Evolutionary conservation across 768 basidiomycete genomes (phyloP), one percentile per base, ranked within the genome.

Genomic region (Kondoa subrosea): DNA sequence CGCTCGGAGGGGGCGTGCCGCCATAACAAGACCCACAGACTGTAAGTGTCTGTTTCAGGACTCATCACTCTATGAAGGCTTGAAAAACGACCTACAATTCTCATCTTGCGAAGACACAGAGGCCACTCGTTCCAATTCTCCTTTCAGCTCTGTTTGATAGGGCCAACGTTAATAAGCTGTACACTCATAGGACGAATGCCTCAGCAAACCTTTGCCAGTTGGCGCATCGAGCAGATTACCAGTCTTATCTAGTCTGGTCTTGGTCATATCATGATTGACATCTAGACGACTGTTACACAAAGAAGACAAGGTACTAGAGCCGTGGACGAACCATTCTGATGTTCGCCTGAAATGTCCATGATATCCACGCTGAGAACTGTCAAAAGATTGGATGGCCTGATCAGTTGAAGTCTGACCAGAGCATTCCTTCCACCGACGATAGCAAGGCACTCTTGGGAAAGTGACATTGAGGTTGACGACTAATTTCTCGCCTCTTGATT

Each of bases 11-110:
- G 1, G 90, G 87, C 65, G 82, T 83, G 29, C 83, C 95, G 67
- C 95, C 95, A 72, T 88, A 99, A 78, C 95, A 99, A 3, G 91
- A 93, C 2, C 95, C 95, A 78, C 93, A 97, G 76, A 90, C 92
- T 68, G 80, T 81, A 0, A 78, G 77, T 15, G n/a, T n/a, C n/a
- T 34, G 2, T 0, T 14, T n/a, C n/a, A n/a, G n/a, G n/a, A n/a
- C n/a, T n/a, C n/a, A 56, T 56, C 56, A n/a, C n/a, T n/a, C n/a
- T n/a, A n/a, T n/a, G n/a, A n/a, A n/a, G n/a, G n/a, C n/a, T n/a
- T 58, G 65, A 2, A 16, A 26, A 31, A 33, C 15, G 21, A 68
- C 72, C 31, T 34, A 73, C 74, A 75, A 69, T 74, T 73, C 0
- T 82, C 73, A 77, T 76, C 84, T 81, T 75, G 80, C 78, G 68